A percentile compares a stretch with the other conserved stretches of the same genome.
Conservation (phyloP, 164 flowering plant species). For the Umbilicus rupestris region DNA sequence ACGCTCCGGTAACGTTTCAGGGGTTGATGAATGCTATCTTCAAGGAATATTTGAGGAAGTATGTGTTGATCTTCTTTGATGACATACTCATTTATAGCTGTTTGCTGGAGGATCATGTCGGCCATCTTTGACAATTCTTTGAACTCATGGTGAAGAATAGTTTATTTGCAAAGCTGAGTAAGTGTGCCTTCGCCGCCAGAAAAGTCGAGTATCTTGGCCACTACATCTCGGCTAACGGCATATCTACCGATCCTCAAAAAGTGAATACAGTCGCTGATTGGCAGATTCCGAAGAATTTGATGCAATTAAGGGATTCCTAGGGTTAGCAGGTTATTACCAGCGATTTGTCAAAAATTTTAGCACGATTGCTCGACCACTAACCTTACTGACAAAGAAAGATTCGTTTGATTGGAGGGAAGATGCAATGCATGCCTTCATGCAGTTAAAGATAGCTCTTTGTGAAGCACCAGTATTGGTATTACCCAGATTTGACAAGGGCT, state of each 20-base stretch:
- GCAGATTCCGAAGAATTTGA: background rate
- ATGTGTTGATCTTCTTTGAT: constrained; percentile 1
- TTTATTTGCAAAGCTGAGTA: background rate
- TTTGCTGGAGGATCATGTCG: background rate
- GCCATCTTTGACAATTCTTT: background rate
- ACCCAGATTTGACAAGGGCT: background rate
- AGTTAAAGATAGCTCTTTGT: background rate
- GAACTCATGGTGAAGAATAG: background rate
- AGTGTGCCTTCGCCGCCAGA: background rate
- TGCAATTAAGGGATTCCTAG: background rate
- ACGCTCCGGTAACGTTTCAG: background rate
- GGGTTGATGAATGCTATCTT: constrained; percentile 2
- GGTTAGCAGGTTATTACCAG: background rate
- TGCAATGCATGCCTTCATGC: background rate
- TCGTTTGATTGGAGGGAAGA: background rate
- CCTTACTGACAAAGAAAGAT: background rate
- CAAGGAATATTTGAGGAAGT: background rate
- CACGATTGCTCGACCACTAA: background rate
- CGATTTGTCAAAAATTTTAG: background rate
- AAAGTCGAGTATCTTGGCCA: background rate
- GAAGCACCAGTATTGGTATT: background rate
- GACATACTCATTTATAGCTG: background rate
- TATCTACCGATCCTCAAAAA: background rate
- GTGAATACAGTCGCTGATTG: background rate
- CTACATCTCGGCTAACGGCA: background rate